Evolutionary conservation across 2,329 filamentous ascomycete species (phyloP), one percentile per base, ranked within the genome.

Genomic region (Arthrobotrys iridis): DNA sequence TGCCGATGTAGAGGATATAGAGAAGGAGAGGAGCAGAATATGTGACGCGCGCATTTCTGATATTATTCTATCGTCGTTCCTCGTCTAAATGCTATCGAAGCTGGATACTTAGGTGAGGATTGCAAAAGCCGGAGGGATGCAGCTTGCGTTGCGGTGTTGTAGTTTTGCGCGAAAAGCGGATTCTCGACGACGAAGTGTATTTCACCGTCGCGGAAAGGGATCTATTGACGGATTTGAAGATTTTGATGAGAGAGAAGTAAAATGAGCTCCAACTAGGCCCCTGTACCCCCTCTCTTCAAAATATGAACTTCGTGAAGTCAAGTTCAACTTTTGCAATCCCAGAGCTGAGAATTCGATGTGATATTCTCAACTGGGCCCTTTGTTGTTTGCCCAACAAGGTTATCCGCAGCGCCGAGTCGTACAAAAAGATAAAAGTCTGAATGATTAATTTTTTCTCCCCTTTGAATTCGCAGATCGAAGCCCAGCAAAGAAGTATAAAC

Each of bases 141-240:
- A 35, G 18, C 22, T 63, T 48, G 70, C 43, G 70, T 74, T 74
- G 70, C 57, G 70, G 62, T 74, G 70, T 74, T 74, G 70, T n/a
- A 74, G 55, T 55, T 74, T 64, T 30, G n/a, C n/a, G n/a, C n/a
- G n/a, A n/a, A n/a, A n/a, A n/a, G n/a, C n/a, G n/a, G n/a, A n/a
- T n/a, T n/a, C n/a, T n/a, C n/a, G 24, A 8, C 10, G 41, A 20
- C 26, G 20, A 28, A 28, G 15, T 13, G 33, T 70, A 70, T 70
- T 70, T 45, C 62, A 43, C 65, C 65, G 65, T 52, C 55, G 65
- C 55, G 30, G 43, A 40, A 59, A 24, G 55, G 64, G 40, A 40
- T 13, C 22, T 50, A 58, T 58, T 18, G 22, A 58, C 40, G 26
- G 50, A 55, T 55, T 37, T 18, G 46, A 18, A 35, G n/a, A n/a